phyloP scores from a whole-genome alignment of 2,329 filamentous ascomycete species.

The Emmonsia crescens region DNA sequence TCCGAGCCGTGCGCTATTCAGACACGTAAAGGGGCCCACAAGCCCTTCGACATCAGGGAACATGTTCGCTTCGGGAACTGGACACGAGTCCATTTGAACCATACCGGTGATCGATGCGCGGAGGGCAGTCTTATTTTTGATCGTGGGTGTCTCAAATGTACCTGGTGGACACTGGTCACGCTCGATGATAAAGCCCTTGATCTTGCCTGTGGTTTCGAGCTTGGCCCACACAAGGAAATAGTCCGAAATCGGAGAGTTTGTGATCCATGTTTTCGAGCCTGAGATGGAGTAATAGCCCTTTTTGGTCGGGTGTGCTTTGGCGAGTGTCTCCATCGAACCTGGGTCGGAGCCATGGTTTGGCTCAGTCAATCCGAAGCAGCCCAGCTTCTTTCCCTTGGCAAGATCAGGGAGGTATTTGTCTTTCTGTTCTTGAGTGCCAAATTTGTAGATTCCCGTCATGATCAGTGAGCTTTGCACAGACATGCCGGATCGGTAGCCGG shows the following conservation, averaged over 20 bases:
- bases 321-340: constrained; percentile 78
- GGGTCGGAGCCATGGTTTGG: constrained; percentile 90
- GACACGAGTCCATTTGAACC: constrained; percentile 89
- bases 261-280: constrained; percentile 90
- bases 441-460: constrained; percentile 86
- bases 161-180: constrained; percentile 73
- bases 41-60: constrained; percentile 83
- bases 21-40: constrained; percentile 78
- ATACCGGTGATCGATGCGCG: constrained; percentile 91
- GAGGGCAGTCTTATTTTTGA: constrained; percentile 93
- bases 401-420: constrained; percentile 69
- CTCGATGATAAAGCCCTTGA: constrained; percentile 84
- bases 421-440: constrained; percentile 78
- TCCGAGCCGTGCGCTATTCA: constrained; percentile 87
- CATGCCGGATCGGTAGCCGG: constrained; percentile 85
- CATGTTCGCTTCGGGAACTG: constrained; percentile 85
- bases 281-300: constrained; percentile 70
- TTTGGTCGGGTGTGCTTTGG: constrained; percentile 74
- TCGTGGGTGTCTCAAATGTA: constrained; percentile 77
- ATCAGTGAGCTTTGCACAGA: constrained; percentile 87
- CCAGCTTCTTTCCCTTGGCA: constrained; percentile 71
- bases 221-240: constrained; percentile 88
- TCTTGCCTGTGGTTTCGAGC: constrained; percentile 81
- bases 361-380: constrained; percentile 83
- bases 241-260: constrained; percentile 82